These are phyloP conservation scores for Parietaria judaica DNA, from an alignment of 306 rosid genomes.

Conservation along the genomic window DNA sequence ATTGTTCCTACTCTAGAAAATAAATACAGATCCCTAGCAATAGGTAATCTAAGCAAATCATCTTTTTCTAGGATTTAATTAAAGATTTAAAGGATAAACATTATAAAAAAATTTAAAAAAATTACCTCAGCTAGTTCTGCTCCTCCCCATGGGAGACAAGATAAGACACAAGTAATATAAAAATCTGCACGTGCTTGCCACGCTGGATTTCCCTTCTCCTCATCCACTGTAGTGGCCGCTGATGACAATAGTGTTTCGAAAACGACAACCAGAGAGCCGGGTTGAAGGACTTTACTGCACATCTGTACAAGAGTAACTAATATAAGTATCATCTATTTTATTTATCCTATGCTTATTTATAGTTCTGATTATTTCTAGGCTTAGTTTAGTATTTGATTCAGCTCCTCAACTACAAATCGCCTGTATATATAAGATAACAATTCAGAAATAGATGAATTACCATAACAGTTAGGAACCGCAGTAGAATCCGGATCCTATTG, in stretches of 20 bases:
- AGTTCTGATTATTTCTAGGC: too few species aligned
- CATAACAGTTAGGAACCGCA: conserved; percentile 82
- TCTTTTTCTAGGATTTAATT: too few species aligned
- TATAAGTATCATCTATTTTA: background rate
- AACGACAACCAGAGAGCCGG: conserved; percentile 70
- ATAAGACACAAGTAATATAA: conserved; percentile 75
- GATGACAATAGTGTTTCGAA: conserved; percentile 88
- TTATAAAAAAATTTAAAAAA: too few species aligned
- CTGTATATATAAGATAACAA: background rate
- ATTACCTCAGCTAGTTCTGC: conserved; percentile 91
- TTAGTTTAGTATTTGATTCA: too few species aligned
- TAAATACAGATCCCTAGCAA: too few species aligned
- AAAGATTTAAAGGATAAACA: too few species aligned
- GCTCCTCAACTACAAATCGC: background rate
- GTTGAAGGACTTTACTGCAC: conserved; percentile 92
- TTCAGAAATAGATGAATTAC: conserved; percentile 22
- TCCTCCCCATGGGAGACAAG: conserved; percentile 99
- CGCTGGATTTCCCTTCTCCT: conserved; percentile 93
- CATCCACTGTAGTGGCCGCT: conserved; percentile 96
- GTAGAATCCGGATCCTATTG: conserved; percentile 57
- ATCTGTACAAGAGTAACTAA: conserved; percentile 30
- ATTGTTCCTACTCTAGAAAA: too few species aligned
- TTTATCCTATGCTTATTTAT: too few species aligned
- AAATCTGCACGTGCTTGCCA: conserved; percentile 99
- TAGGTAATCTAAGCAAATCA: too few species aligned